Base-by-base conservation (phyloP, 108 stramenopile genomes). In the Fragilariopsis cylindrus region DNA sequence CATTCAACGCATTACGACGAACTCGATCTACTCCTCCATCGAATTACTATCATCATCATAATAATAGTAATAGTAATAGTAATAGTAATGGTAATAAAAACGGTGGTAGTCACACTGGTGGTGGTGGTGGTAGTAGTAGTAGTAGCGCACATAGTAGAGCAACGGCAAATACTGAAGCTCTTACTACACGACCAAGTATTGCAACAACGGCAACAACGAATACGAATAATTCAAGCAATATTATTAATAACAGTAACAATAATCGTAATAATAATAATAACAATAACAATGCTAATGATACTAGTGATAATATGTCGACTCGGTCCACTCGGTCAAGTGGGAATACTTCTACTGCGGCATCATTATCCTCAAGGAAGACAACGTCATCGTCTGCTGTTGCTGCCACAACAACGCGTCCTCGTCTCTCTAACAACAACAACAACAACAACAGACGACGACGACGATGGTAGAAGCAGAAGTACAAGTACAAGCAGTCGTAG, bases 21-120 rank as follows among this genome's bases (percentile, higher is more conserved):
- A 76, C 73, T 8, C 70, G 39, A 48, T 67, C 82, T 1, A 81
- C 82, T 7, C 60, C 18, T 80, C n/a, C 62, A 30, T 30, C 30
- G 30, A 30, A 30, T 30, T 30, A 30, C 30, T 30, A 30, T 30
- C 30, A 30, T 30, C 30, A 30, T 30, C 0, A 30, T 30, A 1
- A 30, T 30, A n/a, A n/a, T n/a, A n/a, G n/a, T n/a, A n/a, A n/a
- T n/a, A n/a, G n/a, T n/a, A n/a, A n/a, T n/a, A 30, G 1, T 30
- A 30, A 30, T 30, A 30, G 0, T 30, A 30, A 30, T 30, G 2
- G 2, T 30, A 30, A 30, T 30, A 30, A 30, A 30, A 30, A 30
- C 1, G 30, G 30, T 30, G 30, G 30, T 30, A 30, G 2, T 30
- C 30, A 30, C 30, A 30, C 30, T 30, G 30, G 30, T 30, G 30